Base-by-base conservation (phyloP, 2,329 filamentous ascomycete species). In the Penicillium sclerotigenum region DNA sequence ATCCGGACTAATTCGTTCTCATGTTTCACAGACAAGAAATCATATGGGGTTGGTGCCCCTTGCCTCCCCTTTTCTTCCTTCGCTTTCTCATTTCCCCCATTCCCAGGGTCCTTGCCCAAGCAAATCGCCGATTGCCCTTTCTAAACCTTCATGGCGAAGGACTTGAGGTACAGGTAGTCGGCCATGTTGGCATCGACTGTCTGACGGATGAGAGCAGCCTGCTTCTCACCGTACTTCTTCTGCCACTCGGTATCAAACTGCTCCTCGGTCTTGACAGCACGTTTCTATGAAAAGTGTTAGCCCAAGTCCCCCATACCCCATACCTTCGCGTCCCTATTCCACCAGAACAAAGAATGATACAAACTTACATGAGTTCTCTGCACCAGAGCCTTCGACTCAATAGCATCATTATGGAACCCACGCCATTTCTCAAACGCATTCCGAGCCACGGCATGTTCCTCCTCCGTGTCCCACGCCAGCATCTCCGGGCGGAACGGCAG, bases 361-460 rank as follows among this genome's bases (percentile, higher is more conserved):
- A 49, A 56, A 59, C 76, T 70, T 72, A 80, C 78, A 58, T 78
- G 75, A 50, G 60, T 54, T 60, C 77, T 71, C 5, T 89, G 84
- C 71, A 87, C 87, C 67, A 99, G 78, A 59, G 86, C 86, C 36
- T 82, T 87, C 70, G 90, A 96, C 64, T 89, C 81, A 65, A 97
- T 90, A 14, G 91, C 94, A 79, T 97, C 94, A 65, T 97, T 89
- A 73, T 97, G 94, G 78, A 96, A 97, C 11, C 94, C 94, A 64
- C 87, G 89, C 94, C 94, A 97, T 79, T 99, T 97, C 77, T 92
- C 91, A 76, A 97, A 97, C 18, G 86, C 87, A 60, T 85, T 81
- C 63, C 82, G 80, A 3, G 92, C 93, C 59, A 83, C 79, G 49
- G 76, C 65, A 64, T 91, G 86, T 65, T 88, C 87, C 61, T 89